Conservation (phyloP, 441 rosid species). For the Metrosideros polymorpha region DNA sequence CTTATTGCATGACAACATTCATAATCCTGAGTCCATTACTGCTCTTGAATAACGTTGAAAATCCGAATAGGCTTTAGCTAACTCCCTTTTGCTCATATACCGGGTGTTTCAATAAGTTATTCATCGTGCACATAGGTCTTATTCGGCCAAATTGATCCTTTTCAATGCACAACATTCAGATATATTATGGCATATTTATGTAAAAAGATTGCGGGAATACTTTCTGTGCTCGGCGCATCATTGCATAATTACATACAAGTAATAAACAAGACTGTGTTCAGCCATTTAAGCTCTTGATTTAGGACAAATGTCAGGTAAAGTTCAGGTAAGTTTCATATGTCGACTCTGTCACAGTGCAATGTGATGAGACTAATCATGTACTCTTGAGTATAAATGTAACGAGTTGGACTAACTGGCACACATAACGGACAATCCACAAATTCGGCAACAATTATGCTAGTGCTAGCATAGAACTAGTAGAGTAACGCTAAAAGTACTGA, state of each 20-base stretch:
- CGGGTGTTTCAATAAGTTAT: background rate
- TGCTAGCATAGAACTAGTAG: background rate
- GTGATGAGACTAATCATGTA: background rate
- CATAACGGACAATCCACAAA: background rate
- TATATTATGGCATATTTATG: background rate
- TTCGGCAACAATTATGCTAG: background rate
- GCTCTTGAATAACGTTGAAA: background rate
- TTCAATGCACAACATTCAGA: background rate
- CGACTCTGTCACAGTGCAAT: background rate
- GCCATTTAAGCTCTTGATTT: background rate
- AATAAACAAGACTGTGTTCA: background rate
- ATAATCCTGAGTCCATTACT: background rate
- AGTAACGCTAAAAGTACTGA: background rate
- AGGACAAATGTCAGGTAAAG: background rate
- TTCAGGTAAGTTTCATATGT: too few species aligned
- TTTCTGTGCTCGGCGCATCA: too few species aligned
- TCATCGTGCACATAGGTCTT: background rate
- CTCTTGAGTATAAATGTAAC: background rate
- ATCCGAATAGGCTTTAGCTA: background rate
- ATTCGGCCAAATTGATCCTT: background rate
- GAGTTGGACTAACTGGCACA: background rate
- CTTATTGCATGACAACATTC: background rate
- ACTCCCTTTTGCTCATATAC: background rate
- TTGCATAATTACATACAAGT: background rate
- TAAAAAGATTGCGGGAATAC: too few species aligned